A percentile compares a stretch with the other conserved stretches of the same genome.
These are phyloP conservation scores for Trichoderma atroviride DNA, from an alignment of 2,329 filamentous ascomycete species.

Conservation along the genomic window DNA sequence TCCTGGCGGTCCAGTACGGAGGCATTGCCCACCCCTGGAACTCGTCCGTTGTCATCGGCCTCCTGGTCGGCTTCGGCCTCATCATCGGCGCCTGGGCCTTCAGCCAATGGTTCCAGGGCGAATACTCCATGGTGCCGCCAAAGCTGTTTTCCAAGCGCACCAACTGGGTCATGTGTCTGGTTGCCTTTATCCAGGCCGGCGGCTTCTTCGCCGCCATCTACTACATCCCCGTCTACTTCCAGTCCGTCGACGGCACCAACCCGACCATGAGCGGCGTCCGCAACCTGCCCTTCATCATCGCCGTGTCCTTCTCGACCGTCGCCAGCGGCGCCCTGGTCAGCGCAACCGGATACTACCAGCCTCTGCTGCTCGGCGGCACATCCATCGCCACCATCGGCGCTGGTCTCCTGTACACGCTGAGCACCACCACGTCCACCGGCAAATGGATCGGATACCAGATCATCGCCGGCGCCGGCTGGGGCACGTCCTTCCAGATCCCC, in stretches of 20 bases:
- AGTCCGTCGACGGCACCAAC: slow-evolving; percentile 45
- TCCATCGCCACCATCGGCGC: slow-evolving; percentile 48
- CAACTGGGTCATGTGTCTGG: slow-evolving; percentile 43
- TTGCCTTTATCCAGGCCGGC: slow-evolving; percentile 48
- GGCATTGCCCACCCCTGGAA: slow-evolving; percentile 49
- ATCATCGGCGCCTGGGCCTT: slow-evolving; percentile 41
- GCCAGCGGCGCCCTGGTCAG: slow-evolving; percentile 45
- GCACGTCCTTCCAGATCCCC: slow-evolving; percentile 51
- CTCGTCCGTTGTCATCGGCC: slow-evolving; percentile 45
- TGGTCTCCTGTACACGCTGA: slow-evolving; percentile 48
- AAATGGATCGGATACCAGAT: slow-evolving; percentile 59
- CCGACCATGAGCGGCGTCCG: slow-evolving; percentile 47
- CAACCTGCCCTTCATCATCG: slow-evolving; percentile 51
- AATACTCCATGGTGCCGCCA: slow-evolving; percentile 48
- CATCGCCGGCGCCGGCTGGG: slow-evolving; percentile 52
- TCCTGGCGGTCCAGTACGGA: slow-evolving; percentile 54
- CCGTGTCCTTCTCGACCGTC: slow-evolving; percentile 47
- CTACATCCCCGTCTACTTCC: slow-evolving; percentile 53
- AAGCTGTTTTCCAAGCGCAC: slow-evolving; percentile 45
- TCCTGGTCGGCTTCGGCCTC: slow-evolving; percentile 45
- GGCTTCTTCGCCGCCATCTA: slow-evolving; percentile 50
- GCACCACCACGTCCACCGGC: slow-evolving; percentile 42
- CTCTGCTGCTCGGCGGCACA: slow-evolving; percentile 50
- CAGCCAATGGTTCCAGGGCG: slow-evolving; percentile 48
- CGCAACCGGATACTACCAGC: slow-evolving; percentile 46